phyloP scores from a whole-genome alignment of 2,329 filamentous ascomycete genomes.

The Ophiosphaerella narmari region DNA sequence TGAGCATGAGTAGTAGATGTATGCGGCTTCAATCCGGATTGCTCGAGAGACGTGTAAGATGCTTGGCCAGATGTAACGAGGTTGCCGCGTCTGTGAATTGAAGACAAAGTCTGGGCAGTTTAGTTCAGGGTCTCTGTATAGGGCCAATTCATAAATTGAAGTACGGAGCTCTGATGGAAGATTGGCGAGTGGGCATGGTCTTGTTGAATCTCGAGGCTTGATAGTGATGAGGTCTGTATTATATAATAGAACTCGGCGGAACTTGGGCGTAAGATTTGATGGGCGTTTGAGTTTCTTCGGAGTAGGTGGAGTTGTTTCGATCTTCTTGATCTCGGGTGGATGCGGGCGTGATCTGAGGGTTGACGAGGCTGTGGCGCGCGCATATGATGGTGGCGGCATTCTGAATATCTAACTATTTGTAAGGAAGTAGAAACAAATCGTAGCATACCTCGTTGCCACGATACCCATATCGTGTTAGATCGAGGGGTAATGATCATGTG shows the following conservation, averaged over 20 bases:
- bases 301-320: not conserved
- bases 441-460: too few relatives aligned
- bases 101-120: not conserved
- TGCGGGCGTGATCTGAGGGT: conserved; percentile 6
- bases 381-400: conserved; percentile 25
- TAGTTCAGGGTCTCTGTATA: conserved; percentile 6
- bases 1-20: conserved; percentile 27
- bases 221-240: conserved; percentile 18
- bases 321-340: not conserved
- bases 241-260: conserved; percentile 10
- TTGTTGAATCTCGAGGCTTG: conserved; percentile 13
- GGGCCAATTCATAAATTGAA: conserved; percentile 20
- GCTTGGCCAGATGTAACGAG: conserved; percentile 10
- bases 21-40: conserved; percentile 35
- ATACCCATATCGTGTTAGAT: too few relatives aligned
- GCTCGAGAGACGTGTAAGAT: conserved; percentile 28
- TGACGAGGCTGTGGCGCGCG: conserved; percentile 24
- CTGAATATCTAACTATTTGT: not conserved
- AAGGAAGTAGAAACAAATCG: not conserved
- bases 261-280: conserved; percentile 11
- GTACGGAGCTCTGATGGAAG: conserved; percentile 28
- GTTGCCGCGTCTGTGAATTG: not conserved
- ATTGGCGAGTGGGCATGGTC: conserved; percentile 20
- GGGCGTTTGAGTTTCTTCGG: conserved; percentile 15
- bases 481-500: conserved; percentile 11